These are phyloP conservation scores for Fusarium sp. DNA, from an alignment of 2,329 filamentous ascomycete genomes.

Conservation along the genomic window DNA sequence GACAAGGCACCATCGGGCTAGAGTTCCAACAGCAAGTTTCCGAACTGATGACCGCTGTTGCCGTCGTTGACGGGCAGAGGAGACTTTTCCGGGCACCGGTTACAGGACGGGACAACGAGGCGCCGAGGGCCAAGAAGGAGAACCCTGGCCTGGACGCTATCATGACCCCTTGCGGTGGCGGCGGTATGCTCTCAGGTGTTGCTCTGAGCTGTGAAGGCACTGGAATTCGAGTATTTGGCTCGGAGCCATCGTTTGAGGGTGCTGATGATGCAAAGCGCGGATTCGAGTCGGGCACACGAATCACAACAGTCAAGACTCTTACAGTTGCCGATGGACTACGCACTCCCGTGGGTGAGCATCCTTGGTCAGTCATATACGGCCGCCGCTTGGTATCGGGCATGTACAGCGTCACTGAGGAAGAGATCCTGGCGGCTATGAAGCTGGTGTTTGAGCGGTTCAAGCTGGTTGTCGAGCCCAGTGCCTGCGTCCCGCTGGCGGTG, in stretches of 20 bases:
- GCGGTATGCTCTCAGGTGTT: slow-evolving; percentile 85
- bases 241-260: slow-evolving; percentile 84
- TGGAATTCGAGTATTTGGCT: slow-evolving; percentile 81
- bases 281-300: slow-evolving; percentile 69
- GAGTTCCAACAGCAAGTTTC: slow-evolving; percentile 82
- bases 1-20: slow-evolving; percentile 88
- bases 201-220: slow-evolving; percentile 80
- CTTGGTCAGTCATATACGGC: slow-evolving; percentile 82
- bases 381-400: slow-evolving; percentile 75
- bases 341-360: slow-evolving; percentile 80
- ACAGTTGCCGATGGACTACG: slow-evolving; percentile 91
- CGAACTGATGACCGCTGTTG: slow-evolving; percentile 56
- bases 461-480: slow-evolving; percentile 88
- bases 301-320: slow-evolving; percentile 75
- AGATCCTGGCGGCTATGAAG: slow-evolving; percentile 81
- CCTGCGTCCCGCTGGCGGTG: slow-evolving; percentile 84
- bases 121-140: slow-evolving; percentile 13
- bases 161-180: slow-evolving; percentile 86
- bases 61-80: slow-evolving; percentile 26
- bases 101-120: slow-evolving; percentile 34
- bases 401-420: slow-evolving; percentile 79
- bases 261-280: slow-evolving; percentile 85
- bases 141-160: slow-evolving; percentile 70
- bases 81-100: slow-evolving; percentile 26
- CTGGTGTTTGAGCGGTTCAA: slow-evolving; percentile 90